Conservation (phyloP, 2,329 filamentous ascomycete genomes). For the Penicillium hesseltinei region DNA sequence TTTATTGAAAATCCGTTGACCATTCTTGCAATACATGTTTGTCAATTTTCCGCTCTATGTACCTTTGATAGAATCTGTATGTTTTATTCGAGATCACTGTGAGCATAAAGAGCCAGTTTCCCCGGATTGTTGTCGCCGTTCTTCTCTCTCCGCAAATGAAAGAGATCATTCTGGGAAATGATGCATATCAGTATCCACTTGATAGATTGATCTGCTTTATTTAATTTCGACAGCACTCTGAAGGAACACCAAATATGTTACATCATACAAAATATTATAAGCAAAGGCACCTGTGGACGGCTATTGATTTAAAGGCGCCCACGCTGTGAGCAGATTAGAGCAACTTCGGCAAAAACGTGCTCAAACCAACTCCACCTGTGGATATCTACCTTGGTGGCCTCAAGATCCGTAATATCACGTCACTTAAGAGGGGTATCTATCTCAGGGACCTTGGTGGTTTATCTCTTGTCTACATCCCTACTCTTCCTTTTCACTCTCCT, state of each 20-base stretch:
- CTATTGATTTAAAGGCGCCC: neutral
- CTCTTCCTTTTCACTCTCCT: neutral
- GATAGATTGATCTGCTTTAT: no score
- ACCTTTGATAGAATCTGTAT: no score
- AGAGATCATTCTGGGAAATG: neutral
- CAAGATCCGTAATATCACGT: neutral
- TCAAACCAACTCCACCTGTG: slow-evolving; percentile 1
- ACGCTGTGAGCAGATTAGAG: neutral
- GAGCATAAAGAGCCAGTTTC: neutral
- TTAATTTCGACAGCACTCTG: neutral
- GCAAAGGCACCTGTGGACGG: no score
- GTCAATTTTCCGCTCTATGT: no score
- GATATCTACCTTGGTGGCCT: slow-evolving; percentile 16
- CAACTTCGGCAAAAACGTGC: neutral
- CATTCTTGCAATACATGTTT: no score
- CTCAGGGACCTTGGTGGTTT: slow-evolving; percentile 18
- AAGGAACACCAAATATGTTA: no score
- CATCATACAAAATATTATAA: neutral
- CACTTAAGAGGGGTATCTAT: slow-evolving; percentile 1
- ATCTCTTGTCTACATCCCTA: neutral
- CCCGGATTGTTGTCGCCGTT: neutral
- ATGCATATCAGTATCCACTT: no score
- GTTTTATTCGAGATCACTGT: neutral
- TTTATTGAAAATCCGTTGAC: no score
- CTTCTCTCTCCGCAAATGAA: neutral